A percentile compares a stretch with the other conserved stretches of the same genome.
Conservation (phyloP, 2,329 filamentous ascomycete genomes). For the Claviceps sp. region DNA sequence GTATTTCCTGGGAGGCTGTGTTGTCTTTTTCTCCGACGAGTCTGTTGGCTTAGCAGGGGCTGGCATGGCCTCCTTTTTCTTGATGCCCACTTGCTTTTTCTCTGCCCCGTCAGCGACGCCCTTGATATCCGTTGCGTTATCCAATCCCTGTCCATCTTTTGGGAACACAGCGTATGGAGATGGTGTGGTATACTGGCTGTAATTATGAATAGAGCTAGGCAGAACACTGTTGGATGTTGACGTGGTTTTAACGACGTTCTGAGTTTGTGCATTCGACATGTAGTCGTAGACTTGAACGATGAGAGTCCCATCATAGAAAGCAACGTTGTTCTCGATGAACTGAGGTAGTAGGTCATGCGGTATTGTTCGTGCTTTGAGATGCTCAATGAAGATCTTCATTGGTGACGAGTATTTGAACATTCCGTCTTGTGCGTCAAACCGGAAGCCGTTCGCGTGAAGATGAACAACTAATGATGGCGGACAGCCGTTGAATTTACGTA, state of each 20-base stretch:
- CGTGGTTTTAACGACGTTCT: constrained; percentile 38
- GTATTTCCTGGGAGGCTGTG: constrained; percentile 48
- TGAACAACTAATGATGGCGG: constrained; percentile 79
- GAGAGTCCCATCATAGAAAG: constrained; percentile 87
- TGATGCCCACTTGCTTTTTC: constrained; percentile 17
- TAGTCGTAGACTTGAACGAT: constrained; percentile 93
- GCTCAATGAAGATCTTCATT: constrained; percentile 70
- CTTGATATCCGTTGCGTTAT: constrained; percentile 18
- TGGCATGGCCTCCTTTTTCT: constrained; percentile 47
- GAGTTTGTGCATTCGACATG: constrained; percentile 48
- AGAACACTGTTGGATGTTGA: constrained; percentile 47
- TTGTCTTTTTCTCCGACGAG: constrained; percentile 18
- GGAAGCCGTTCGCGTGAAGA: constrained; percentile 72
- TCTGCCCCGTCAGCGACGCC: constrained; percentile 19
- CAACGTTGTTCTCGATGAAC: constrained; percentile 55
- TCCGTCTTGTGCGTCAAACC: constrained; percentile 87
- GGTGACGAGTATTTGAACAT: constrained; percentile 87
- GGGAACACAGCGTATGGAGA: constrained; percentile 74
- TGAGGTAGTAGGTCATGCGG: constrained; percentile 82
- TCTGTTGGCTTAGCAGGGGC: constrained; percentile 35
- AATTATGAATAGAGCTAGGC: constrained; percentile 82
- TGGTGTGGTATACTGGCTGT: constrained; percentile 79
- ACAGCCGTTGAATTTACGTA: constrained; percentile 64
- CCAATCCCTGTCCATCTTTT: constrained; percentile 34
- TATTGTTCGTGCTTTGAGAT: constrained; percentile 61